Evolutionary conservation across 768 basidiomycete species (phyloP).

Genomic region (Mycena vitilis): DNA sequence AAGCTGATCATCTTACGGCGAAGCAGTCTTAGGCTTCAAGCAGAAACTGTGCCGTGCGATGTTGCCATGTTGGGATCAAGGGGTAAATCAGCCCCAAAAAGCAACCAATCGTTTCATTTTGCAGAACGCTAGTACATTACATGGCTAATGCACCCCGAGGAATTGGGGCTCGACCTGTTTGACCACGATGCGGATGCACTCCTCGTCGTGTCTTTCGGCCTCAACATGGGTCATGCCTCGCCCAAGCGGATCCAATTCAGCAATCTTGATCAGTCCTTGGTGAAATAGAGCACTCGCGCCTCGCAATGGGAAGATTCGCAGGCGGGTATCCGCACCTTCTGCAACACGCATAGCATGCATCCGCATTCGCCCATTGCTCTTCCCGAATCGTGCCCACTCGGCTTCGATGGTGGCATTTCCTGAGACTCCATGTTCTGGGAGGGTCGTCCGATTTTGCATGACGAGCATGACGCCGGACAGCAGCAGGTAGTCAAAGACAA

Average conservation of each 20-base stretch:
- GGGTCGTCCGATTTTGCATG: neutral
- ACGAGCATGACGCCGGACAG: neutral
- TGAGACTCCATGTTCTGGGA: neutral
- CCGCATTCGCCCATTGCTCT: conserved; percentile 10
- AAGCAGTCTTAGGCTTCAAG: too few relatives aligned
- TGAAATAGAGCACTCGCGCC: neutral
- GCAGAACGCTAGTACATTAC: too few relatives aligned
- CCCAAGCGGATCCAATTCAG: neutral
- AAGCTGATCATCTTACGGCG: too few relatives aligned
- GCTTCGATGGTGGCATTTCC: neutral
- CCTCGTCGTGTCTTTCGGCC: too few relatives aligned
- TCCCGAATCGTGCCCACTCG: neutral
- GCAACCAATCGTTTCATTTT: too few relatives aligned
- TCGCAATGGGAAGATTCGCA: neutral
- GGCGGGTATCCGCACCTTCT: neutral
- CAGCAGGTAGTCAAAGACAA: conserved; percentile 12
- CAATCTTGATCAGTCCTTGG: neutral
- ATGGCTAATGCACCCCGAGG: too few relatives aligned
- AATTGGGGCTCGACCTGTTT: too few relatives aligned
- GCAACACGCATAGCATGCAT: conserved; percentile 7
- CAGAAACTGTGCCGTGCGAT: too few relatives aligned
- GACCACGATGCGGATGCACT: too few relatives aligned
- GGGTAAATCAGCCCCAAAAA: too few relatives aligned
- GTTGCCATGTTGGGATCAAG: too few relatives aligned
- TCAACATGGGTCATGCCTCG: neutral